phyloP scores from a whole-genome alignment of 2,329 filamentous ascomycete genomes.

The Thelonectria rubi region DNA sequence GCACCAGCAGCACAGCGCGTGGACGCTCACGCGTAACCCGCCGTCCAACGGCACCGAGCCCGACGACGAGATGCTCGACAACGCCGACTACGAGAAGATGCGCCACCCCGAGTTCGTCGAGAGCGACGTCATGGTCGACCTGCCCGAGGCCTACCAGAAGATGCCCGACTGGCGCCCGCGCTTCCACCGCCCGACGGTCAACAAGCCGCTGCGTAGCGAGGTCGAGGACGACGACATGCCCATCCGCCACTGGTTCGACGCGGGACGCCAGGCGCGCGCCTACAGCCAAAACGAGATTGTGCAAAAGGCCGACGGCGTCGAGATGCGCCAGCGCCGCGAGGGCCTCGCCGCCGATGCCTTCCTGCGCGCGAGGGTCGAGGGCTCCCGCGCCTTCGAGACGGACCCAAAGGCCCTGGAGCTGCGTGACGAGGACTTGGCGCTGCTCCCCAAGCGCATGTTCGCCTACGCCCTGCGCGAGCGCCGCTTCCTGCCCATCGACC shows the following conservation, averaged over 20 bases:
- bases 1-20: conserved; percentile 53
- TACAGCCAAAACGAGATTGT: conserved; percentile 49
- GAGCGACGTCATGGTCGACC: conserved; percentile 54
- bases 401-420: conserved; percentile 44
- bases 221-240: conserved; percentile 48
- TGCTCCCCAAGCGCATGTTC: conserved; percentile 54
- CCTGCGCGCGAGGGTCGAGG: conserved; percentile 47
- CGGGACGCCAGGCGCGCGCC: conserved; percentile 42
- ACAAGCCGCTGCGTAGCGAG: conserved; percentile 45
- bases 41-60: conserved; percentile 40
- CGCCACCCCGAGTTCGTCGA: conserved; percentile 53
- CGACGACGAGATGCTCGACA: conserved; percentile 47
- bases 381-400: conserved; percentile 46
- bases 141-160: conserved; percentile 52
- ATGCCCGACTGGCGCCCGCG: conserved; percentile 50
- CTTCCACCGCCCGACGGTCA: conserved; percentile 43
- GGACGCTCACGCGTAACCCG: conserved; percentile 53
- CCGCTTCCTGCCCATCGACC: conserved; percentile 50
- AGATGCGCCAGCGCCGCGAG: conserved; percentile 50
- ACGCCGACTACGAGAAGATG: conserved; percentile 45
- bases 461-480: conserved; percentile 53
- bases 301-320: conserved; percentile 49
- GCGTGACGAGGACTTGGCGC: conserved; percentile 42
- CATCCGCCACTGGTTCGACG: conserved; percentile 51
- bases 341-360: conserved; percentile 48